Conservation (phyloP, 192 early-diverging fungal genomes). For the Backusella tarrabulga region DNA sequence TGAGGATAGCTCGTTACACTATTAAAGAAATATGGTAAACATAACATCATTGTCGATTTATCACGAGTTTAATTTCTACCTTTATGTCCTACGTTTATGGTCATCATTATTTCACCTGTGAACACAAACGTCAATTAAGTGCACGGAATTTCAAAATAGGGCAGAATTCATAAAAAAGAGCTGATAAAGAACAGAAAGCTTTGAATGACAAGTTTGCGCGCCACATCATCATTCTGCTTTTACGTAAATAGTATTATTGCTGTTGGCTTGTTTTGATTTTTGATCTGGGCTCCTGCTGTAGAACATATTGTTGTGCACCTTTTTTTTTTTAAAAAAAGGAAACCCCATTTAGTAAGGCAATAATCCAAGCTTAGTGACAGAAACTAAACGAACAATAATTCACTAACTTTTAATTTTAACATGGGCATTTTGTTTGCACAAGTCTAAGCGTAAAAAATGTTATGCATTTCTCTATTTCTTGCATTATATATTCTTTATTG, state of each 20-base stretch:
- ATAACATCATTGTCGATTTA: not conserved
- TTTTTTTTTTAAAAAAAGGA: no score
- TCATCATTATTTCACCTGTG: not conserved
- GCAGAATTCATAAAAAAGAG: not conserved
- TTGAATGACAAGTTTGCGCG: not conserved
- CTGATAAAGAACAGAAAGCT: not conserved
- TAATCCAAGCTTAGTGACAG: not conserved
- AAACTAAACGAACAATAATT: not conserved
- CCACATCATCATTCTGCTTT: not conserved
- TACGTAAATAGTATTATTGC: not conserved
- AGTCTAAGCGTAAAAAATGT: not conserved
- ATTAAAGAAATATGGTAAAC: not conserved
- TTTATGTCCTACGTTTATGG: not conserved
- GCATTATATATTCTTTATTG: not conserved
- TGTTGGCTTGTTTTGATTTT: not conserved
- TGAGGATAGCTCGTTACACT: not conserved
- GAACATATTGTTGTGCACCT: not conserved
- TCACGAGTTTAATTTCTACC: not conserved
- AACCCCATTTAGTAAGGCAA: not conserved
- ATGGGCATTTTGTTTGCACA: not conserved
- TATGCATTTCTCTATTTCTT: not conserved
- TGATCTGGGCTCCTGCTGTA: not conserved
- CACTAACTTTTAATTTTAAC: no score
- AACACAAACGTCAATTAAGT: not conserved
- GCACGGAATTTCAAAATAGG: not conserved